Percentiles rank a stretch among this genome's conserved stretches.
Evolutionary conservation across 768 basidiomycete species (phyloP).

Genomic region (Galerina marginata): DNA sequence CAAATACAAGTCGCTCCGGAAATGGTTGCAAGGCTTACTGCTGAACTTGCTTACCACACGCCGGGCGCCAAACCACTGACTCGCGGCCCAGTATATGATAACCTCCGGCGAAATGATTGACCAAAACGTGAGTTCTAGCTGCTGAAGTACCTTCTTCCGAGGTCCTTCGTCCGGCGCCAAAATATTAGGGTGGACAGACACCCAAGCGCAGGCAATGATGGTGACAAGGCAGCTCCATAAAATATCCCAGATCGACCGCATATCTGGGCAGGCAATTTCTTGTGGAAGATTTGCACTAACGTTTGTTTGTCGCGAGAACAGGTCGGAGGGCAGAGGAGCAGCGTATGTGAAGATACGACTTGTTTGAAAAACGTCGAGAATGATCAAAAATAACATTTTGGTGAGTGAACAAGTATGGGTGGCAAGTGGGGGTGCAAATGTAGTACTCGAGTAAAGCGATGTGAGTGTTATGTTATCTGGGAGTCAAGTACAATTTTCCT

Average conservation of each 20-base stretch:
- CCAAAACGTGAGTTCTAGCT: not conserved
- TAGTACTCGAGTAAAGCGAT: no score
- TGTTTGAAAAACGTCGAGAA: no score
- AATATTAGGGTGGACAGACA: slow-evolving; percentile 7
- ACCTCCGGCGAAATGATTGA: not conserved
- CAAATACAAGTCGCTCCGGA: no score
- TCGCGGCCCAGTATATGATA: slow-evolving; percentile 4
- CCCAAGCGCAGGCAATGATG: slow-evolving; percentile 7
- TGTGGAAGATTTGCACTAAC: not conserved
- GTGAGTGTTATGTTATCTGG: no score
- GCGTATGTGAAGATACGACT: no score
- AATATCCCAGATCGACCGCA: not conserved
- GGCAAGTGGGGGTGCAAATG: no score
- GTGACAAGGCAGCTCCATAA: slow-evolving; percentile 7
- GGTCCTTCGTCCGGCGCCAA: not conserved
- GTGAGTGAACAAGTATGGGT: no score
- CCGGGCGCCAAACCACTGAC: slow-evolving; percentile 1
- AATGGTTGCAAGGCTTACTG: not conserved
- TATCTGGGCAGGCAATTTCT: not conserved
- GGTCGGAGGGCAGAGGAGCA: no score
- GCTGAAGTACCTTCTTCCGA: not conserved
- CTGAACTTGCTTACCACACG: not conserved
- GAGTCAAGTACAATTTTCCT: no score
- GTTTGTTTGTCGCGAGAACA: no score
- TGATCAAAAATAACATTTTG: no score